Evolutionary conservation across 495 filamentous ascomycete genomes (phyloP).

Genomic region (Penicillium fimorum): DNA sequence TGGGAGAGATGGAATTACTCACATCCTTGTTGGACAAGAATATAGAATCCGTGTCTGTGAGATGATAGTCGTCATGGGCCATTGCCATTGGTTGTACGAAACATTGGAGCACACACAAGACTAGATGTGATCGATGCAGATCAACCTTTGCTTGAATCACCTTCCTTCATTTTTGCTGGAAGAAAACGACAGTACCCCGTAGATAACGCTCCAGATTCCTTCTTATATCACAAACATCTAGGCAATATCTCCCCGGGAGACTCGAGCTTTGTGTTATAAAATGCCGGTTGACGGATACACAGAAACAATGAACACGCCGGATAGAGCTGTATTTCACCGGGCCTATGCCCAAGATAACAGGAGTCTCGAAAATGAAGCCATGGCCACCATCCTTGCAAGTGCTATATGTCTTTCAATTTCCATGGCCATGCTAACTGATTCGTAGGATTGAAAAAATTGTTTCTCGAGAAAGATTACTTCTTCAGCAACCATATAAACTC

Average conservation of each 20-base stretch:
- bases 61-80: background rate
- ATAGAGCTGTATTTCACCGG: background rate
- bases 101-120: background rate
- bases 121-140: background rate
- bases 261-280: no score
- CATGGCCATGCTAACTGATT: background rate
- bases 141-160: background rate
- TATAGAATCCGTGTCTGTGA: background rate
- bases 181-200: background rate
- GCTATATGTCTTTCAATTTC: background rate
- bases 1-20: background rate
- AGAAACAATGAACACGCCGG: background rate
- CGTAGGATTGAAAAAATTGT: background rate
- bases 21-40: background rate
- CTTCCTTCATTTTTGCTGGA: no score
- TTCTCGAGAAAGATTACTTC: background rate
- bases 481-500: background rate
- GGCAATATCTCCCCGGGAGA: no score
- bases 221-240: background rate
- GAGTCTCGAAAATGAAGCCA: background rate
- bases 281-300: background rate
- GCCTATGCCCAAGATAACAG: conserved; percentile 1
- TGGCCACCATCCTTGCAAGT: background rate
- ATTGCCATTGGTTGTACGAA: background rate
- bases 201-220: background rate